A percentile compares a stretch with the other conserved stretches of the same genome.
Conservation (phyloP, 352 stramenopile genomes). For the Phytophthora sansomeana region DNA sequence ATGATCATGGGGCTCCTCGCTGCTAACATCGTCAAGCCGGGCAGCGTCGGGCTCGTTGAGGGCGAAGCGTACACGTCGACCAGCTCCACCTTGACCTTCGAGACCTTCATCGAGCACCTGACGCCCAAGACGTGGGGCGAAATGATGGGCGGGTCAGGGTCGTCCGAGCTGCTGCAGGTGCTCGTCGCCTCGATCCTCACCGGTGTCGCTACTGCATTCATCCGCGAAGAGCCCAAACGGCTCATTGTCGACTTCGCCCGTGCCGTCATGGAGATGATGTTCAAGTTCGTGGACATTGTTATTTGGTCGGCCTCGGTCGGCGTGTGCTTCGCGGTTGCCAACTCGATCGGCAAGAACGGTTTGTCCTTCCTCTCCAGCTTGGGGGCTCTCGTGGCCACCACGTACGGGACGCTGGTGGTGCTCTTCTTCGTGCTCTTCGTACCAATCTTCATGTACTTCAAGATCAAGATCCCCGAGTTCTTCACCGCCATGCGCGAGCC, state of each 20-base stretch:
- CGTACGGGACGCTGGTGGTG: slow-evolving; percentile 31
- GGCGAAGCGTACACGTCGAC: slow-evolving; percentile 34
- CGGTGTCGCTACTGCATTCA: slow-evolving; percentile 38
- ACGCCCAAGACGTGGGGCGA: slow-evolving; percentile 63
- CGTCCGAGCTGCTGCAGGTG: slow-evolving; percentile 54
- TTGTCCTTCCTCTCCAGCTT: slow-evolving; percentile 39
- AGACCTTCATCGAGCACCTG: slow-evolving; percentile 52
- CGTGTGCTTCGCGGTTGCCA: slow-evolving; percentile 54
- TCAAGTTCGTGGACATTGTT: slow-evolving; percentile 61
- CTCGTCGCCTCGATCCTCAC: slow-evolving; percentile 47
- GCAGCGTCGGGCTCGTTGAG: slow-evolving; percentile 34
- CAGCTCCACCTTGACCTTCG: slow-evolving; percentile 43
- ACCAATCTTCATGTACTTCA: slow-evolving; percentile 52
- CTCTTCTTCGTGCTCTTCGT: slow-evolving; percentile 48
- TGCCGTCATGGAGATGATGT: slow-evolving; percentile 58
- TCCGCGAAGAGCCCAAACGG: slow-evolving; percentile 37
- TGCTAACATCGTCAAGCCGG: slow-evolving; percentile 57
- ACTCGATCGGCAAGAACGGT: slow-evolving; percentile 48
- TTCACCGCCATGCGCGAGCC: slow-evolving; percentile 46
- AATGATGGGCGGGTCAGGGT: slow-evolving; percentile 57
- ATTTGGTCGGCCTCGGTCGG: slow-evolving; percentile 54
- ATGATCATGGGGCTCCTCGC: slow-evolving; percentile 49
- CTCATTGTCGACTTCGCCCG: slow-evolving; percentile 38
- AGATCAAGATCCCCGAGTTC: slow-evolving; percentile 50
- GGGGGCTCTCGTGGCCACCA: slow-evolving; percentile 37